A percentile compares a stretch with the other conserved stretches of the same genome.
Evolutionary conservation across 805 yeast genomes (phyloP).

Genomic region (Sugiyamaella mastotermitis): DNA sequence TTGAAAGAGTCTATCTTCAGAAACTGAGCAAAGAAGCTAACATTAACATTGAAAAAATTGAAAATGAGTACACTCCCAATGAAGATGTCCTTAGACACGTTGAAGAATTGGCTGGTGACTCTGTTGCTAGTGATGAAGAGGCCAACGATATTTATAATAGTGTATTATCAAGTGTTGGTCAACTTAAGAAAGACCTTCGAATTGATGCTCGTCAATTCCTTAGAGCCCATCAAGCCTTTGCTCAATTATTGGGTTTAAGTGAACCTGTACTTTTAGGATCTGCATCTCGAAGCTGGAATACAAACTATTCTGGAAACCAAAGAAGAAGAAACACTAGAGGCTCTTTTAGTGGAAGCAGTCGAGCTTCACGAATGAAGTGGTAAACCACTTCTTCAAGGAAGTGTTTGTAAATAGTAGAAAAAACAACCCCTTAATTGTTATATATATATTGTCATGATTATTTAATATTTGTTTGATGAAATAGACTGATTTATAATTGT

Average conservation of each 20-base stretch:
- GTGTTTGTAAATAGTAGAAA: too few species aligned
- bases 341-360: constrained; percentile 19
- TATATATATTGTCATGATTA: too few species aligned
- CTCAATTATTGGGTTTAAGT: constrained; percentile 21
- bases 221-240: constrained; percentile 24
- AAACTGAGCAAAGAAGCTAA: constrained; percentile 35
- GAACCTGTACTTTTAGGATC: constrained; percentile 15
- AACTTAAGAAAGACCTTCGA: constrained; percentile 18
- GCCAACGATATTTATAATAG: constrained; percentile 20
- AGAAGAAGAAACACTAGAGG: constrained; percentile 6
- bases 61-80: constrained; percentile 13
- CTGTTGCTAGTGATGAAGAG: constrained; percentile 19
- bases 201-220: constrained; percentile 18
- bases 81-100: constrained; percentile 17
- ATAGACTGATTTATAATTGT: too few species aligned
- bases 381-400: constrained; percentile 6
- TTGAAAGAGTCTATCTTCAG: constrained; percentile 52
- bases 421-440: too few species aligned
- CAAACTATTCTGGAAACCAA: neutral
- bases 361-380: constrained; percentile 25
- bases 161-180: constrained; percentile 22
- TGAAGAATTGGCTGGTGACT: constrained; percentile 10
- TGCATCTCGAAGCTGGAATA: constrained; percentile 19
- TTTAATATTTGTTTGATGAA: too few species aligned
- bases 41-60: constrained; percentile 43